These are phyloP conservation scores for Picochlorum sp. DNA, from an alignment of 139 green algal genomes.

Conservation along the genomic window DNA sequence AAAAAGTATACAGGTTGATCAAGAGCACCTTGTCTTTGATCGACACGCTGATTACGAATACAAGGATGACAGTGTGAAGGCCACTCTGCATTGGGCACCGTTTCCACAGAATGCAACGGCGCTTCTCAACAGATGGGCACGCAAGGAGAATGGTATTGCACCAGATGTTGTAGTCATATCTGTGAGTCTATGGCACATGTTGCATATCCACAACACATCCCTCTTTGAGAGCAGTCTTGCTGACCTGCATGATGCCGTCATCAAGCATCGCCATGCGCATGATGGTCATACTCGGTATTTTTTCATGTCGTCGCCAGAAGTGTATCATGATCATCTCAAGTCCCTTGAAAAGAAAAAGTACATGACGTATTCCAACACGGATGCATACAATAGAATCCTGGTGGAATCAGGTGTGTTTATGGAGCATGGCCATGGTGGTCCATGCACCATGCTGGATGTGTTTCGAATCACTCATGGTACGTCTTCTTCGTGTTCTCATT, in stretches of 20 bases:
- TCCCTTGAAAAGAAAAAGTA: neutral
- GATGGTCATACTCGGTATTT: neutral
- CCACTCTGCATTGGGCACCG: neutral
- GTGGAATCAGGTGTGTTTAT: neutral
- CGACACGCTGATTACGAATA: conserved; percentile 9
- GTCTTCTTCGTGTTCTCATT: neutral
- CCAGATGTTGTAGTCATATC: conserved; percentile 1
- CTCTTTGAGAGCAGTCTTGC: too few relatives aligned
- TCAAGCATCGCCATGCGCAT: neutral
- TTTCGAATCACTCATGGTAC: conserved; percentile 6
- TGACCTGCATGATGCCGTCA: too few relatives aligned
- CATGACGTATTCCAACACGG: neutral
- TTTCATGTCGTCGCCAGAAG: neutral
- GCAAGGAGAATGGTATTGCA: neutral
- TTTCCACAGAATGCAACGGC: conserved; percentile 2
- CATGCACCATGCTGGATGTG: conserved; percentile 5
- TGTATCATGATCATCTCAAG: neutral
- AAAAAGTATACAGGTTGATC: neutral
- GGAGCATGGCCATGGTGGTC: neutral
- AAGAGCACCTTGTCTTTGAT: neutral
- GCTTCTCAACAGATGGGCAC: neutral
- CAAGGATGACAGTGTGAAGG: neutral
- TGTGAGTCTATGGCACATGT: conserved; percentile 5
- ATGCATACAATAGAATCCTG: conserved; percentile 8
- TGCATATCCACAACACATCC: conserved; percentile 5